Base-by-base conservation (phyloP, 148 eudicot genomes). In the Selenicereus undatus region DNA sequence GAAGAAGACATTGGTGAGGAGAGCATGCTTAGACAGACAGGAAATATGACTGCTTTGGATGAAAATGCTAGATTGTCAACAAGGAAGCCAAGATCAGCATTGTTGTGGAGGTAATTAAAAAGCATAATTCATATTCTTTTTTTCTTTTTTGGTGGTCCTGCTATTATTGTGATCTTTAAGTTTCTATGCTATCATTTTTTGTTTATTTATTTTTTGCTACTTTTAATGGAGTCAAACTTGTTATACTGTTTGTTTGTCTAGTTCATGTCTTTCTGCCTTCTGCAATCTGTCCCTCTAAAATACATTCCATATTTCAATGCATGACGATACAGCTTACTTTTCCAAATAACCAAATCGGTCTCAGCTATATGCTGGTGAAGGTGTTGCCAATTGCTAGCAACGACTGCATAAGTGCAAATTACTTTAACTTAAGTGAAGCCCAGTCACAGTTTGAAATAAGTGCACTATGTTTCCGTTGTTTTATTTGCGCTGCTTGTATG, bases 1-100 rank as follows among this genome's bases (percentile, higher is more conserved):
- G 99, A 97, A 87, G 99, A 88, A 87, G 99, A 97, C 87, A 89
- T 87, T 83, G 99, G 99, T 72, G 90, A 86, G 50, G 91, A 91
- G 84, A 85, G 76, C 78, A 85, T 89, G 93, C 89, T 92, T 26
- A 83, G 85, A 81, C 88, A 87, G 79, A 76, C 83, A 74, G 87
- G 88, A 70, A 84, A 76, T 64, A 76, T 79, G 82, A 71, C 80
- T 36, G 84, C 88, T 36, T 73, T 80, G 58, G 93, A 91, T 70
- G 75, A 78, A 52, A 86, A 64, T 87, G 71, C 89, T 69, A 88
- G 87, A 86, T 71, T 88, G 58, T 84, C 91, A 77, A 71, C 89
- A 54, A 90, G 97, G 83, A 88, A 85, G 86, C 97, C 98, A 72
- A 90, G 89, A 83, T 88, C 99, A 26, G 93, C 95, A 70, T 88